Conservation (phyloP, 495 filamentous ascomycete genomes). For the Hypoxylon subgilvum region DNA sequence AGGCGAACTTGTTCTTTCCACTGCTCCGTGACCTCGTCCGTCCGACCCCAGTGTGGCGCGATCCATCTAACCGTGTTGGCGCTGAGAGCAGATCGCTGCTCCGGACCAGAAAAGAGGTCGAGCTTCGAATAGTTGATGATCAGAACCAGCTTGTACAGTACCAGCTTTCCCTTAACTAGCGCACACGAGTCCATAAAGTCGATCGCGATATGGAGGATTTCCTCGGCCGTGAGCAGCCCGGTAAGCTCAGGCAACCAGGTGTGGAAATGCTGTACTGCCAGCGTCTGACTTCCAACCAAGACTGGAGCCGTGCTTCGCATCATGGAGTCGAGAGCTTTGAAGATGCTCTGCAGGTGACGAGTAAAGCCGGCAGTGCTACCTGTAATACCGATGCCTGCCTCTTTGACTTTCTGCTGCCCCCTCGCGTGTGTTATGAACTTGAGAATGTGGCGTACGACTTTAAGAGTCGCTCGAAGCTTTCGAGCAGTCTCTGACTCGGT, state of each 20-base stretch:
- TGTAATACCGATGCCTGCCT: constrained; percentile 87
- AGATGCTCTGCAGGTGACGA: constrained; percentile 82
- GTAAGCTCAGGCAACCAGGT: constrained; percentile 91
- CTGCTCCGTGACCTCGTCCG: constrained; percentile 73
- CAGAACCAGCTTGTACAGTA: constrained; percentile 91
- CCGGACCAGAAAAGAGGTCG: constrained; percentile 75
- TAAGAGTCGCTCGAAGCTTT: constrained; percentile 87
- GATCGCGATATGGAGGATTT: constrained; percentile 89
- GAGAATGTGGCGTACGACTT: constrained; percentile 89
- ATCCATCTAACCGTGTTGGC: constrained; percentile 89
- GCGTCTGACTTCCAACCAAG: constrained; percentile 88
- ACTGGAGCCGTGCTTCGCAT: constrained; percentile 87
- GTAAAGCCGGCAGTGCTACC: constrained; percentile 76
- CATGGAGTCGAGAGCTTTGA: constrained; percentile 83
- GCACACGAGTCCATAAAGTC: constrained; percentile 93
- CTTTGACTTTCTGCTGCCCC: constrained; percentile 84
- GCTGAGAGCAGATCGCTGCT: constrained; percentile 73
- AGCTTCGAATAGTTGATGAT: constrained; percentile 87
- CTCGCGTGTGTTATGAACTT: constrained; percentile 94
- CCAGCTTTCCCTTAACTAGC: constrained; percentile 85
- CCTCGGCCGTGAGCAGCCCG: constrained; percentile 74
- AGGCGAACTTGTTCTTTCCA: constrained; percentile 93
- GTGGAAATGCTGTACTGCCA: constrained; percentile 96
- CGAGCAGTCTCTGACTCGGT: constrained; percentile 80
- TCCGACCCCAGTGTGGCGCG: constrained; percentile 89